Conservation (phyloP, 768 basidiomycete species). For the Mycena albidolilacea region DNA sequence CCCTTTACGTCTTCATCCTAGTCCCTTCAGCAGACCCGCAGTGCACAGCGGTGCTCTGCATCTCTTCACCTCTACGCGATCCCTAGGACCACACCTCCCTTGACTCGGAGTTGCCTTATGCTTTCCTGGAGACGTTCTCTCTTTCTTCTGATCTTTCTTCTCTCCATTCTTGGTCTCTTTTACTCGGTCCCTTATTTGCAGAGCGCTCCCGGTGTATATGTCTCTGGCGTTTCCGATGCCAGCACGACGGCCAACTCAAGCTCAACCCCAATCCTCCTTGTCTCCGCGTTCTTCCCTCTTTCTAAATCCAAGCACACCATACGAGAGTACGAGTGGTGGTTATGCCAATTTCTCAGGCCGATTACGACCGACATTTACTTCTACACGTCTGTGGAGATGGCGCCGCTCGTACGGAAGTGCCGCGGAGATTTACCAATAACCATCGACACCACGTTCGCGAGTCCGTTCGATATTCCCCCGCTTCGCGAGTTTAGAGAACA, state of each 20-base stretch:
- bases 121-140: conserved; percentile 5
- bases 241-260: neutral
- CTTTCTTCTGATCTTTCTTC: neutral
- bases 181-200: neutral
- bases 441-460: conserved; percentile 61
- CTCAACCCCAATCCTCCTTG: conserved; percentile 56
- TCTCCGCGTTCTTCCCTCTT: conserved; percentile 69
- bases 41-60: too few relatives aligned
- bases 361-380: conserved; percentile 69
- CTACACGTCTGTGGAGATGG: conserved; percentile 61
- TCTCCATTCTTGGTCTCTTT: conserved; percentile 16
- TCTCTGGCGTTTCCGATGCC: neutral
- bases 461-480: conserved; percentile 65
- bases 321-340: conserved; percentile 60
- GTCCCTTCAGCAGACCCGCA: too few relatives aligned
- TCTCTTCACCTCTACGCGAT: too few relatives aligned
- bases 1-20: too few relatives aligned
- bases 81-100: too few relatives aligned
- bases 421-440: conserved; percentile 52
- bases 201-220: neutral
- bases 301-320: conserved; percentile 63
- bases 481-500: conserved; percentile 49
- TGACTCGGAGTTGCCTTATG: neutral
- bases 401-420: conserved; percentile 46
- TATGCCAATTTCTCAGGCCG: conserved; percentile 56